Conservation (phyloP, 306 rosid species). For the Crataegus laevigata region DNA sequence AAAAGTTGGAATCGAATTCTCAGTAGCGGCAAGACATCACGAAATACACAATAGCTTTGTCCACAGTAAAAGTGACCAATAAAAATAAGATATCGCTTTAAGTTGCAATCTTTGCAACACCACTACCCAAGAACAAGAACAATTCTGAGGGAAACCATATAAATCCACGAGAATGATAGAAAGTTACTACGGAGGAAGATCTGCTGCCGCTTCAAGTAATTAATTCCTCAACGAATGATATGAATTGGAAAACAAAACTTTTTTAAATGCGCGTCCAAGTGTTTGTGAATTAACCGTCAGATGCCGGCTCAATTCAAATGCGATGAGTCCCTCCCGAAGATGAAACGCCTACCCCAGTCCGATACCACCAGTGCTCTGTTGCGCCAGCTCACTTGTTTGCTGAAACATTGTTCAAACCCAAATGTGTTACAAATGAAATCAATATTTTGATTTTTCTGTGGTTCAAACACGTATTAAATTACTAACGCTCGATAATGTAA, state of each 20-base stretch:
- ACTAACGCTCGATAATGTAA: too few species aligned
- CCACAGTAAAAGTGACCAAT: not conserved
- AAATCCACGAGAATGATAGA: not conserved
- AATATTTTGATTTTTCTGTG: too few species aligned
- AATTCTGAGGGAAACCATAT: not conserved
- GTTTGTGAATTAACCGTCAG: not conserved
- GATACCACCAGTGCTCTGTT: conserved; percentile 75
- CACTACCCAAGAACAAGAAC: too few species aligned
- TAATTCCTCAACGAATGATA: not conserved
- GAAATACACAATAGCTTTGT: too few species aligned
- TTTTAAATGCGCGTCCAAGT: not conserved
- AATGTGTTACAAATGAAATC: too few species aligned
- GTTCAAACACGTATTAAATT: too few species aligned
- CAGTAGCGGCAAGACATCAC: too few species aligned
- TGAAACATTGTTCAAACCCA: conserved; percentile 18
- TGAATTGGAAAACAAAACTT: conserved; percentile 1
- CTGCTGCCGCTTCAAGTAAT: not conserved
- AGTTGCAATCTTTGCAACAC: too few species aligned
- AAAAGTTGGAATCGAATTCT: too few species aligned
- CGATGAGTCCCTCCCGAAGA: conserved; percentile 90
- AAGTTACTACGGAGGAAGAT: not conserved
- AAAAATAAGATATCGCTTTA: not conserved
- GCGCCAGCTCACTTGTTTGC: conserved; percentile 99
- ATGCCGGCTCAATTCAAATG: conserved; percentile 23
- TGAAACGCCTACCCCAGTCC: conserved; percentile 77